Conservation (phyloP, 352 stramenopile species). For the Phytophthora tentaculata region DNA sequence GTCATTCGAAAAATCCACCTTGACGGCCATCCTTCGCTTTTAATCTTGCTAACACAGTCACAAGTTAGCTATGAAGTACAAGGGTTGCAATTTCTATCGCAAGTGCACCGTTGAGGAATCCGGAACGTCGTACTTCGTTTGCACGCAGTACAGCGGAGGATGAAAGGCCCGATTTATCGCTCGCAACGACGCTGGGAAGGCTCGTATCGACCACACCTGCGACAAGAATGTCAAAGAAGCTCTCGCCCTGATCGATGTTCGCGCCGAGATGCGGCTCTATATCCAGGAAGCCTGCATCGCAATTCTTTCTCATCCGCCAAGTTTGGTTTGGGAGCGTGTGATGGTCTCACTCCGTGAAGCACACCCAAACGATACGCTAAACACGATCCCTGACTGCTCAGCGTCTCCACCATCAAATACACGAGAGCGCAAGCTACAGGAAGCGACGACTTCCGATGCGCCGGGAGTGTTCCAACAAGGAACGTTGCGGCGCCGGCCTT, state of each 20-base stretch:
- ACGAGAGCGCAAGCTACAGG: background rate
- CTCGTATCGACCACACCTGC: background rate
- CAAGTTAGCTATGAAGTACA: slow-evolving; percentile 3
- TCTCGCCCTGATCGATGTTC: slow-evolving; percentile 1
- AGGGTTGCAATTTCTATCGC: slow-evolving; percentile 11
- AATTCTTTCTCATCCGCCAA: slow-evolving; percentile 2
- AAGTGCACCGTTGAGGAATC: slow-evolving; percentile 3
- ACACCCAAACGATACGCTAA: background rate
- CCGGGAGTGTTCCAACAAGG: slow-evolving; percentile 7
- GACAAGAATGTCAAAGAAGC: background rate
- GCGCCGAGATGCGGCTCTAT: background rate
- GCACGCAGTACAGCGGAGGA: background rate
- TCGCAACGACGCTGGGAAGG: background rate
- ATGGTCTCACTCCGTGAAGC: slow-evolving; percentile 3
- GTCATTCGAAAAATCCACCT: background rate
- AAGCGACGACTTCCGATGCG: slow-evolving; percentile 7
- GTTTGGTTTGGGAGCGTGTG: slow-evolving; percentile 8
- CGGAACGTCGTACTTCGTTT: slow-evolving; percentile 4
- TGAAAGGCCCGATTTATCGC: background rate
- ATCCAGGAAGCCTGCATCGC: slow-evolving; percentile 3
- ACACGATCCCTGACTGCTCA: background rate
- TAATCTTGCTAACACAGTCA: background rate
- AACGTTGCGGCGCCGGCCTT: slow-evolving; percentile 2
- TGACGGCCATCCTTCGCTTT: background rate
- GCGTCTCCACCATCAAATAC: background rate